Base-by-base conservation (phyloP, 2,329 filamentous ascomycete genomes). In the Rhexocercosporidium sp. region DNA sequence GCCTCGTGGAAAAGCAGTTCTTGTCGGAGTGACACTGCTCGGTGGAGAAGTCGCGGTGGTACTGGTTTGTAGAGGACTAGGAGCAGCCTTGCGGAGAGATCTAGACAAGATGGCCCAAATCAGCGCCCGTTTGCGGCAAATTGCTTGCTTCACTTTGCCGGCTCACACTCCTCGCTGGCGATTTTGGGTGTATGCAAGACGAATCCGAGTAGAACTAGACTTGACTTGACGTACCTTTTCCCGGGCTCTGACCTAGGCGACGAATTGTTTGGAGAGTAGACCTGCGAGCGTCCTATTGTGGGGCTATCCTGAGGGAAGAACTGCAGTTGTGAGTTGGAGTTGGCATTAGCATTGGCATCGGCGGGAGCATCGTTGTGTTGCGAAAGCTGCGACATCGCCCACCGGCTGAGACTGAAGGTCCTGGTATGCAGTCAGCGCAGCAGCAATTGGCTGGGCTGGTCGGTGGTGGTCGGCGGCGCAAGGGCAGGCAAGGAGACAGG, bases 31-130 rank as follows among this genome's bases (percentile, higher is more conserved):
- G 18, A 70, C 72, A 68, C 73, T 77, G n/a, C 53, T 69, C 27
- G 71, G 71, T 66, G 75, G 69, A 68, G 75, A 73, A 41, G 69
- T 67, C 47, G 73, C 70, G 59, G 72, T 73, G 3, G 72, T 77
- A 59, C 71, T 78, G 27, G 75, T 76, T 67, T 77, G 75, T 59
- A 78, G 65, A 60, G 76, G 76, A 72, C 76, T 77, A 37, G 76
- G 76, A 69, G 73, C 74, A 68, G 76, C 69, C 71, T 75, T 78
- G 62, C 75, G 74, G 60, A 72, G 72, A 69, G 74, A 75, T 67
- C 76, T 77, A 68, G 67, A 67, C 59, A 41, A 66, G 46, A 49
- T 47, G 51, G 25, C 56, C 51, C 56, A 61, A 62, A 69, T 75
- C 51, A 72, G 70, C 70, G 69, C 67, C 67, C 68, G 70, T 72